These are phyloP conservation scores for Lentinula sp. DNA, from an alignment of 768 basidiomycete species.

Conservation along the genomic window DNA sequence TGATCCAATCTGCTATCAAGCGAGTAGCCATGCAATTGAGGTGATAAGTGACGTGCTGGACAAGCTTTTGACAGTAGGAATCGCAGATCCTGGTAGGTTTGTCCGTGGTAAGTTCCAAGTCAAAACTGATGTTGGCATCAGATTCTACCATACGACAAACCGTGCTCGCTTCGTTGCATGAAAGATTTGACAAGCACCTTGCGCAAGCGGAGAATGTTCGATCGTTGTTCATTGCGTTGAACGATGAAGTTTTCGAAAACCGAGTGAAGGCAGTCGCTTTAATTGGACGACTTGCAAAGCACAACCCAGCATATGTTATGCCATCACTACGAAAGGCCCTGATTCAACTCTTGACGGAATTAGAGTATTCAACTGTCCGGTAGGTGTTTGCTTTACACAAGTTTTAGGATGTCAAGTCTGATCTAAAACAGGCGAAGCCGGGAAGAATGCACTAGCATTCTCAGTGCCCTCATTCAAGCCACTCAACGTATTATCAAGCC, in stretches of 20 bases:
- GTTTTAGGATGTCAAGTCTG: background rate
- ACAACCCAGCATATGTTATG: conserved; percentile 99
- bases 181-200: conserved; percentile 93
- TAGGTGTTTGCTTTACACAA: conserved; percentile 34
- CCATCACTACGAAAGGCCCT: conserved; percentile 92
- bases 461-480: conserved; percentile 85
- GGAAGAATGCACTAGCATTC: conserved; percentile 88
- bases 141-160: conserved; percentile 80
- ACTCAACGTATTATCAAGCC: conserved; percentile 93
- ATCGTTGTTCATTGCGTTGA: conserved; percentile 92
- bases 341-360: conserved; percentile 92
- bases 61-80: conserved; percentile 90
- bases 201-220: conserved; percentile 99
- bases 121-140: conserved; percentile 17
- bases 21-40: conserved; percentile 93
- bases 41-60: conserved; percentile 98
- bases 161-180: conserved; percentile 82
- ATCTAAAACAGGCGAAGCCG: conserved; percentile 55
- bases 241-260: conserved; percentile 94
- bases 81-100: conserved; percentile 84
- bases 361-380: conserved; percentile 91
- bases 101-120: conserved; percentile 2
- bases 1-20: conserved; percentile 94
- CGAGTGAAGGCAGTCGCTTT: conserved; percentile 84
- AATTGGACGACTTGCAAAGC: conserved; percentile 88